A percentile compares a stretch with the other conserved stretches of the same genome.
These are phyloP conservation scores for Albugo laibachii DNA, from an alignment of 352 stramenopile species.

Conservation along the genomic window DNA sequence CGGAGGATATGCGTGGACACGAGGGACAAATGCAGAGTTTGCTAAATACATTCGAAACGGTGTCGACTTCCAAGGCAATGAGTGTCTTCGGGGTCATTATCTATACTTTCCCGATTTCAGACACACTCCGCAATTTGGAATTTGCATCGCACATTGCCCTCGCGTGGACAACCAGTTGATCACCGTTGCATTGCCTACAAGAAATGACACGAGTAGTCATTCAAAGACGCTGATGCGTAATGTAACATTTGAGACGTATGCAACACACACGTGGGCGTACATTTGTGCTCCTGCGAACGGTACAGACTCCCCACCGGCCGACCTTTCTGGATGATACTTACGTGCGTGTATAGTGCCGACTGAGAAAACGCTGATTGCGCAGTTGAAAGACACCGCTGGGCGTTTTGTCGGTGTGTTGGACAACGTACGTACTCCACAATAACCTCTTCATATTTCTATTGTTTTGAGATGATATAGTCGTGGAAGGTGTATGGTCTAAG, in stretches of 20 bases:
- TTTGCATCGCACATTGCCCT: constrained; percentile 46
- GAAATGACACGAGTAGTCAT: too few relatives aligned
- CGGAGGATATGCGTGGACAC: constrained; percentile 37
- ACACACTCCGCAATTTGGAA: constrained; percentile 51
- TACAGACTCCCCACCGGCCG: constrained; percentile 7
- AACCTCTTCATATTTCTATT: too few relatives aligned
- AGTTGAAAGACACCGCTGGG: constrained; percentile 51
- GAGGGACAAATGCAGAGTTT: constrained; percentile 41
- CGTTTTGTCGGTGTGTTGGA: constrained; percentile 55
- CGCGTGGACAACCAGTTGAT: constrained; percentile 15
- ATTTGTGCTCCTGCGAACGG: constrained; percentile 37
- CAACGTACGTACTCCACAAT: constrained; percentile 24
- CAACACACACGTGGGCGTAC: constrained; percentile 43
- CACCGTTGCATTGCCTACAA: constrained; percentile 24
- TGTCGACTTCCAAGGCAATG: constrained; percentile 46
- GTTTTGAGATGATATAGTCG: constrained; percentile 24
- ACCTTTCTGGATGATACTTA: too few relatives aligned
- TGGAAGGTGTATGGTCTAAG: constrained; percentile 41
- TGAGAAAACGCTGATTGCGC: constrained; percentile 33
- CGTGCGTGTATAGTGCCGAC: background rate
- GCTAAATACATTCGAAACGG: constrained; percentile 62
- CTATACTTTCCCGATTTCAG: constrained; percentile 60
- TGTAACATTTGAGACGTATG: constrained; percentile 46
- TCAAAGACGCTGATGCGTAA: constrained; percentile 7
- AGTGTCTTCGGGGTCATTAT: constrained; percentile 20